Percentiles rank a stretch among this genome's conserved stretches.
Conservation (phyloP, 257 asterid species). For the Solanum ahanhuiri region DNA sequence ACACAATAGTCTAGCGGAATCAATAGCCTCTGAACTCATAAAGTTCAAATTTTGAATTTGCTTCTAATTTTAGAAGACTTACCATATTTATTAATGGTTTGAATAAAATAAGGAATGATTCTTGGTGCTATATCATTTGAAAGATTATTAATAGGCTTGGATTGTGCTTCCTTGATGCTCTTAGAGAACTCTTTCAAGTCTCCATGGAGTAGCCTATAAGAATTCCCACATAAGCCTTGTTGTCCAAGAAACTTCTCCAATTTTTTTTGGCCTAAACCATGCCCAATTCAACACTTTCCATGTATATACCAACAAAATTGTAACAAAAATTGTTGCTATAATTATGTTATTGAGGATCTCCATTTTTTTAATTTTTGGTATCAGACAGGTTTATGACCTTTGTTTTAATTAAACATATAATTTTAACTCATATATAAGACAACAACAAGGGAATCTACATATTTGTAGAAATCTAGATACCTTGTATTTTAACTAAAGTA, state of each 20-base stretch:
- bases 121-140: conserved; percentile 21
- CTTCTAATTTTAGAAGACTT: not conserved
- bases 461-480: not conserved
- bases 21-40: not conserved
- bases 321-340: not conserved
- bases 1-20: not conserved
- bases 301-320: not conserved
- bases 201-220: conserved; percentile 24
- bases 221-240: conserved; percentile 25
- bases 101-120: conserved; percentile 9
- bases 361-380: not conserved
- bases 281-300: no score
- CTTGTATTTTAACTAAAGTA: not conserved
- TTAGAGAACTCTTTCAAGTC: conserved; percentile 17
- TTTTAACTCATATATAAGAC: not conserved
- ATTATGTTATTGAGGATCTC: conserved; percentile 1
- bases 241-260: not conserved
- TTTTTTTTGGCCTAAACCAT: no score
- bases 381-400: not conserved
- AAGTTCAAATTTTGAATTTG: not conserved
- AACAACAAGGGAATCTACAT: not conserved
- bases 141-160: conserved; percentile 19
- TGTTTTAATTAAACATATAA: not conserved
- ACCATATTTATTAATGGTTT: not conserved
- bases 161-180: conserved; percentile 11